Conservation (phyloP, 2,329 filamentous ascomycete species). For the Rutstroemia sydowiana region DNA sequence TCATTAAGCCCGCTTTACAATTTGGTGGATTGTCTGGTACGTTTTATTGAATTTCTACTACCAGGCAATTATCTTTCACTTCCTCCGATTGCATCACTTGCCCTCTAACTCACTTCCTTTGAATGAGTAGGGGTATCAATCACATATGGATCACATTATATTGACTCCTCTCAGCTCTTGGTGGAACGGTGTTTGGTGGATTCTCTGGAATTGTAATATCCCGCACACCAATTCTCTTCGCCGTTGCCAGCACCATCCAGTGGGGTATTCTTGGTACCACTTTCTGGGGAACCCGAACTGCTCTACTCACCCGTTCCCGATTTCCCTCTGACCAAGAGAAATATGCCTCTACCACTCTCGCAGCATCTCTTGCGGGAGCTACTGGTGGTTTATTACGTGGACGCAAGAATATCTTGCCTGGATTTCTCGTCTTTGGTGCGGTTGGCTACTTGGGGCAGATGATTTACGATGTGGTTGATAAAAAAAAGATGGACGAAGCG, state of each 20-base stretch:
- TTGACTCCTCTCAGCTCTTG: slow-evolving; percentile 17
- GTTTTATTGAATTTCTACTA: too few species aligned
- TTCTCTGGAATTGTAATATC: slow-evolving; percentile 66
- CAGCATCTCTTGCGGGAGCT: slow-evolving; percentile 62
- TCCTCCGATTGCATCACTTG: too few species aligned
- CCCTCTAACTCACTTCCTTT: too few species aligned
- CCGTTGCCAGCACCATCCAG: slow-evolving; percentile 65
- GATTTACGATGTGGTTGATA: slow-evolving; percentile 45
- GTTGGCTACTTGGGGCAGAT: slow-evolving; percentile 51
- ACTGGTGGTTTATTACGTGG: slow-evolving; percentile 55
- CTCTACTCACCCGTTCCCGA: slow-evolving; percentile 40
- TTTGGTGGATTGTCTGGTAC: too few species aligned
- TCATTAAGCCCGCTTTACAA: too few species aligned
- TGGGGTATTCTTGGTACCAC: slow-evolving; percentile 73
- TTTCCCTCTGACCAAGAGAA: slow-evolving; percentile 49
- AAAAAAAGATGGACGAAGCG: slow-evolving; percentile 21
- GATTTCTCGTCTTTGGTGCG: slow-evolving; percentile 50
- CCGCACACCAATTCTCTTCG: slow-evolving; percentile 61
- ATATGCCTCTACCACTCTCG: slow-evolving; percentile 59
- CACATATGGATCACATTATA: not conserved
- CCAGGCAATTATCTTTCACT: too few species aligned
- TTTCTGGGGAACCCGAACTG: slow-evolving; percentile 54
- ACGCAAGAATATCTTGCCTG: slow-evolving; percentile 47
- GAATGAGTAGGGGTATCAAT: not conserved
- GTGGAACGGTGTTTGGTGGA: slow-evolving; percentile 58